Base-by-base conservation (phyloP, 768 basidiomycete genomes). In the Chiua virens region DNA sequence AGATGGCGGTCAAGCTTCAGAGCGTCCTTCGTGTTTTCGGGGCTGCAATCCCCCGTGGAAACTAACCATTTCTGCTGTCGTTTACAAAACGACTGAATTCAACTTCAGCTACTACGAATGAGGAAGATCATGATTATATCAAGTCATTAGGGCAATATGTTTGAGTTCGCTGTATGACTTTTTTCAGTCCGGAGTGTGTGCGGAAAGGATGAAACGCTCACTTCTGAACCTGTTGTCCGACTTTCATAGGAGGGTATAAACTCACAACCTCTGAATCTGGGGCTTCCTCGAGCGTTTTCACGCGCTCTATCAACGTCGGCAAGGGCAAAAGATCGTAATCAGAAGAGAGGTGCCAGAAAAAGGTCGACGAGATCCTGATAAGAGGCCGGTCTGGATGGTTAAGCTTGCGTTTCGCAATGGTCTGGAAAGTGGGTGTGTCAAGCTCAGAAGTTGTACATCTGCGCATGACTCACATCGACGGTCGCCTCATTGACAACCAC, bases 301-400 rank as follows among this genome's bases (percentile, higher is more conserved):
- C 82, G 28, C 77, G 78, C 7, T 73, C 69, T 10, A 67, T 58
- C 20, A 95, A 72, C 1, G 66, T 56, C 8, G 81, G 78, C 3
- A 92, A 79, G 3, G 89, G 83, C 8, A 69, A 73, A n/a, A 94
- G 77, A 45, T 89, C 84, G 51, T 81, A 83, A 66, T 94, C 90
- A 2, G 93, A 92, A 0, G 85, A 90, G 13, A 97, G 78, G 63
- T 94, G 92, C 89, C 89, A 96, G 76, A 97, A 97, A 70, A 95
- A 94, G 0, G 94, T 98, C 2, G 92, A 95, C 3, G 93, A 95
- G 56, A 98, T 94, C n/a, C 95, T 86, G 57, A 95, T 91, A 32
- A 88, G 74, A 13, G 95, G 95, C n/a, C 95, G 84, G 47, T 82
- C 77, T 3, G 92, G 85, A 52, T 72, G 75, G 52, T 79, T 74